Evolutionary conservation across 2,329 filamentous ascomycete species (phyloP).

Genomic region (Diaporthe sp.): DNA sequence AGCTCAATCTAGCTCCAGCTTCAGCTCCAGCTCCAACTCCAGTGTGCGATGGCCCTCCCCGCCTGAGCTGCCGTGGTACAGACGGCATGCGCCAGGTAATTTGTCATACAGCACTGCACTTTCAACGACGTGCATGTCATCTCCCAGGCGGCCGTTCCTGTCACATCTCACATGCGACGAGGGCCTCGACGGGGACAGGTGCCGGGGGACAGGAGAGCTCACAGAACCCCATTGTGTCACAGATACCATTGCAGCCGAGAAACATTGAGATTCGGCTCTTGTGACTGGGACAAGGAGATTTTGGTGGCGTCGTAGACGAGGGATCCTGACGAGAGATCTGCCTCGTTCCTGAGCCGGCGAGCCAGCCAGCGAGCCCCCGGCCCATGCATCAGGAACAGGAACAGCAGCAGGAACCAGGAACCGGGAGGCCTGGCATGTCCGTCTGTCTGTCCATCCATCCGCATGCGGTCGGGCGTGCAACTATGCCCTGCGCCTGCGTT

Average conservation of each 20-base stretch:
- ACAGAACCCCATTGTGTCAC: slow-evolving; percentile 35
- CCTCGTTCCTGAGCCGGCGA: slow-evolving; percentile 30
- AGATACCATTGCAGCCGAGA: slow-evolving; percentile 30
- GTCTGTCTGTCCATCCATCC: neutral
- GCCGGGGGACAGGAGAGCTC: slow-evolving; percentile 12
- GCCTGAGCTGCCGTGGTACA: slow-evolving; percentile 13
- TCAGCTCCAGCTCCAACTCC: neutral
- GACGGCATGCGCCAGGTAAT: slow-evolving; percentile 16
- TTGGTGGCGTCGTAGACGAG: slow-evolving; percentile 25
- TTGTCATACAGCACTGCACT: slow-evolving; percentile 24
- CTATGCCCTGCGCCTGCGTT: slow-evolving; percentile 25
- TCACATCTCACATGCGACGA: slow-evolving; percentile 37
- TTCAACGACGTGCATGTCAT: slow-evolving; percentile 26
- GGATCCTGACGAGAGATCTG: slow-evolving; percentile 23
- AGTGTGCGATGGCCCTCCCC: slow-evolving; percentile 1
- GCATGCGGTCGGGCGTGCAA: slow-evolving; percentile 25
- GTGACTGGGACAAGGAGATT: slow-evolving; percentile 19
- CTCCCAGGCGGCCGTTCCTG: neutral
- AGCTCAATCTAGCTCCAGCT: slow-evolving; percentile 20
- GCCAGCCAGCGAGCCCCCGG: slow-evolving; percentile 11
- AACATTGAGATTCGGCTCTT: slow-evolving; percentile 30
- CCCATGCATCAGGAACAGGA: slow-evolving; percentile 8
- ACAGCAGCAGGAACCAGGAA: slow-evolving; percentile 6
- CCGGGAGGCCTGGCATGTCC: slow-evolving; percentile 17
- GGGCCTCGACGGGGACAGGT: slow-evolving; percentile 9